Conservation (phyloP, 2,329 filamentous ascomycete species). For the Clarireedia monteithiana region DNA sequence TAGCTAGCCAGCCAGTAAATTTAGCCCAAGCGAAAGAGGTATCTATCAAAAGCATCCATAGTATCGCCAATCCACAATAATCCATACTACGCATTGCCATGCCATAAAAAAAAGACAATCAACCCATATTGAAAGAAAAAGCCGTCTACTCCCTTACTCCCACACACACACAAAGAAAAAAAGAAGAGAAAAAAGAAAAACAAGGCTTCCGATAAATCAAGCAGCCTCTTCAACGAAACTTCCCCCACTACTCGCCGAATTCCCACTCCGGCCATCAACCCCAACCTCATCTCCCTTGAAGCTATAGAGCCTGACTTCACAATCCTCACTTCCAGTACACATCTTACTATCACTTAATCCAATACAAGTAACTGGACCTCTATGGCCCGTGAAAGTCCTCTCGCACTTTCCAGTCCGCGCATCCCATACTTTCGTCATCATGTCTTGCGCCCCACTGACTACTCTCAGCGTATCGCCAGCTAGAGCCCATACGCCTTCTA, state of each 20-base stretch:
- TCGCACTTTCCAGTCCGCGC: slow-evolving; percentile 86
- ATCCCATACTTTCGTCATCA: slow-evolving; percentile 95
- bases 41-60: too few relatives aligned
- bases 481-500: slow-evolving; percentile 93
- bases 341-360: slow-evolving; percentile 84
- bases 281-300: slow-evolving; percentile 38
- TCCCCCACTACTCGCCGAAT: background rate
- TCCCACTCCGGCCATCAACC: background rate
- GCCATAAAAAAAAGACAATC: too few relatives aligned
- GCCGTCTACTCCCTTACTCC: too few relatives aligned
- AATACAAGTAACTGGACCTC: slow-evolving; percentile 86
- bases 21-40: too few relatives aligned
- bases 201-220: too few relatives aligned
- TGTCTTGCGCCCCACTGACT: slow-evolving; percentile 84
- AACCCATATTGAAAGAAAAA: too few relatives aligned
- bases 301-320: slow-evolving; percentile 78
- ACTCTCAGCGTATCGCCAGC: slow-evolving; percentile 82
- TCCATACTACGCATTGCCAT: too few relatives aligned
- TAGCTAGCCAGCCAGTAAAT: too few relatives aligned
- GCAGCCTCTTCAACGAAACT: too few relatives aligned
- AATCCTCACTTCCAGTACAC: slow-evolving; percentile 88
- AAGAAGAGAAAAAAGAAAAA: too few relatives aligned
- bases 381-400: slow-evolving; percentile 83
- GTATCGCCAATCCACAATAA: too few relatives aligned
- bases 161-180: too few relatives aligned